These are phyloP conservation scores for Castanospermum australe DNA, from an alignment of 306 rosid species.

Conservation along the genomic window DNA sequence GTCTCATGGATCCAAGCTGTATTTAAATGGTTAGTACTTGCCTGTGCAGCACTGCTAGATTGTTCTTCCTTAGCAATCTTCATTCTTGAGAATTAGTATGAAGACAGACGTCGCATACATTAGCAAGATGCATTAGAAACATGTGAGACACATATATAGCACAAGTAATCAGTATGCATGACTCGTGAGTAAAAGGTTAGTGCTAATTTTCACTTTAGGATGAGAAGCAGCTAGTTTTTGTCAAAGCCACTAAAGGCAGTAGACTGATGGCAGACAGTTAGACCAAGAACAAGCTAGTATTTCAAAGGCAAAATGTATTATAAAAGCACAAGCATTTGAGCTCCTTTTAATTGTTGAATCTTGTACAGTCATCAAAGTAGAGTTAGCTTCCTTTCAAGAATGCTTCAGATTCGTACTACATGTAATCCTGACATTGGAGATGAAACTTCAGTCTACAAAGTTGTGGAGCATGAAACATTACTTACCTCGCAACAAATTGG, in stretches of 20 bases:
- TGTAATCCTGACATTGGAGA: background rate
- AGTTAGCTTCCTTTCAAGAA: background rate
- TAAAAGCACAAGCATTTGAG: slow-evolving; percentile 6
- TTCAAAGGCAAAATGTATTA: background rate
- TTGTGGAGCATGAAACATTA: background rate
- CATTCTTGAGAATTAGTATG: slow-evolving; percentile 51
- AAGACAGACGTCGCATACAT: background rate
- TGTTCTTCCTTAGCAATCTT: slow-evolving; percentile 59
- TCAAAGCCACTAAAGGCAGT: background rate
- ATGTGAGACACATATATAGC: background rate
- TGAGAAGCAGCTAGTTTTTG: background rate
- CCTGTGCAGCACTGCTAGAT: slow-evolving; percentile 55
- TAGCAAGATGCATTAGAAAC: slow-evolving; percentile 28
- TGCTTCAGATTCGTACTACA: background rate
- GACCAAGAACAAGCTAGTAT: background rate
- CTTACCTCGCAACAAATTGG: background rate
- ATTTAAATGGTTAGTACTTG: slow-evolving; percentile 38
- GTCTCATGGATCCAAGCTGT: slow-evolving; percentile 5
- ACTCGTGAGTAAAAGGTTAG: background rate
- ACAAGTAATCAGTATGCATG: background rate
- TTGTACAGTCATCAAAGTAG: background rate
- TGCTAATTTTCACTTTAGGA: background rate
- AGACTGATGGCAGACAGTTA: background rate
- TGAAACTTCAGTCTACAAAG: background rate
- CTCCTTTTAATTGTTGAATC: slow-evolving; percentile 8